Evolutionary conservation across 1,284 basidiomycete species (phyloP).

Genomic region (Lignosus rhinocerotis): DNA sequence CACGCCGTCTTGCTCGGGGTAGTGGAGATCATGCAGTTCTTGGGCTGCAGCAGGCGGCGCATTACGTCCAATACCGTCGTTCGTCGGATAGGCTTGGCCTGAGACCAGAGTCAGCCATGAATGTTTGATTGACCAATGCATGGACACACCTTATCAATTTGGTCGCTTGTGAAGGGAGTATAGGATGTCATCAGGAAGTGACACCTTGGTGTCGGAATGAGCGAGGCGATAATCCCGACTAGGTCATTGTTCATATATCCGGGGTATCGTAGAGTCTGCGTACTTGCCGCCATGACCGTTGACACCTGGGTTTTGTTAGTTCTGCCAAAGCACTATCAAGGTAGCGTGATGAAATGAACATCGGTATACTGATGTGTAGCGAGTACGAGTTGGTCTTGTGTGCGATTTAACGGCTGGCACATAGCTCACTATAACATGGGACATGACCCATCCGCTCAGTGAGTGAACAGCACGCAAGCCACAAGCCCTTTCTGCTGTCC

Average conservation of each 20-base stretch:
- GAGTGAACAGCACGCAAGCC: too few species aligned
- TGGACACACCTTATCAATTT: slow-evolving; percentile 82
- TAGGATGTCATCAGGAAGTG: slow-evolving; percentile 99
- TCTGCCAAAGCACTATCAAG: neutral
- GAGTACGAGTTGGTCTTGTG: too few species aligned
- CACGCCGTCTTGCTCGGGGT: slow-evolving; percentile 88
- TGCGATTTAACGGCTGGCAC: too few species aligned
- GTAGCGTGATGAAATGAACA: neutral
- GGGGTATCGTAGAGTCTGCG: slow-evolving; percentile 95
- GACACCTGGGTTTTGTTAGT: slow-evolving; percentile 62
- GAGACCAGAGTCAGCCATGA: neutral
- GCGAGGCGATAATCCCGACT: slow-evolving; percentile 94
- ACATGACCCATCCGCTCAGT: too few species aligned
- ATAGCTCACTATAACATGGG: too few species aligned
- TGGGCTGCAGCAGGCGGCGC: slow-evolving; percentile 95
- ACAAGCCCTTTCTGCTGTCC: too few species aligned
- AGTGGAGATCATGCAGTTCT: slow-evolving; percentile 99
- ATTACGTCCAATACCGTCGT: slow-evolving; percentile 98
- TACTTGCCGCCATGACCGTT: slow-evolving; percentile 96
- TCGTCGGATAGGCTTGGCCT: slow-evolving; percentile 68
- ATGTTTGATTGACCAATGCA: neutral
- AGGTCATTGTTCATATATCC: slow-evolving; percentile 99
- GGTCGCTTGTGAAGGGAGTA: slow-evolving; percentile 96
- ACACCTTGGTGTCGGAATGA: slow-evolving; percentile 98
- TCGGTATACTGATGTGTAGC: neutral